A percentile compares a stretch with the other conserved stretches of the same genome.
Conservation (phyloP, 345 rosid genomes). For the Gossypium longicalyx region DNA sequence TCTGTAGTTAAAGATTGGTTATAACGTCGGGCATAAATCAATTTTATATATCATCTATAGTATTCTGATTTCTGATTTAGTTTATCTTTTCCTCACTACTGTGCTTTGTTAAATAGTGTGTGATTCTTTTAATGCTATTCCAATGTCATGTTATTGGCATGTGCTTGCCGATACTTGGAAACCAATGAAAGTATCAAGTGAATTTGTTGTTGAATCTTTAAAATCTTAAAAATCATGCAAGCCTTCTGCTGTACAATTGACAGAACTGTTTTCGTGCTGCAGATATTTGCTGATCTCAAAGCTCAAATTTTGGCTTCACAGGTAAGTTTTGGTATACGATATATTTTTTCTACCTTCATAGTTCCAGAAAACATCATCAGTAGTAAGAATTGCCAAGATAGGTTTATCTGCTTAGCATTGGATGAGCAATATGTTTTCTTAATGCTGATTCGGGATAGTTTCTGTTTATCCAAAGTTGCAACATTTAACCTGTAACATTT, state of each 20-base stretch:
- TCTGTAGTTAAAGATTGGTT: background rate
- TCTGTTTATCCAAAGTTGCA: background rate
- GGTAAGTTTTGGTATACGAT: conserved; percentile 34
- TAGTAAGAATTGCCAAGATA: background rate
- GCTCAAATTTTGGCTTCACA: conserved; percentile 89
- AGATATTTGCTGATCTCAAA: conserved; percentile 85
- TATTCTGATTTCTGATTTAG: background rate
- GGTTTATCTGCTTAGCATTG: background rate
- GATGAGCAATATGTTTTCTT: background rate
- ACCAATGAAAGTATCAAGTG: background rate
- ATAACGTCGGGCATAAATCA: background rate
- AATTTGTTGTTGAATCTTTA: background rate
- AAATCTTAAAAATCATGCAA: conserved; percentile 2
- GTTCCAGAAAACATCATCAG: background rate
- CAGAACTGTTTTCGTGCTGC: conserved; percentile 26
- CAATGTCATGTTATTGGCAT: background rate
- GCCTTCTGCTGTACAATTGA: conserved; percentile 5
- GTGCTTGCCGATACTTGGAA: background rate
- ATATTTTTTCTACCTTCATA: background rate
- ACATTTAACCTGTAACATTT: background rate
- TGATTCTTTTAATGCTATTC: background rate
- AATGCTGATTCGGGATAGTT: background rate
- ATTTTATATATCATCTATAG: background rate
- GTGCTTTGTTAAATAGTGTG: background rate
- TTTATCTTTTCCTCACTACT: background rate